phyloP scores from a whole-genome alignment of 768 basidiomycete species.

The Leccinum fibrillosum region DNA sequence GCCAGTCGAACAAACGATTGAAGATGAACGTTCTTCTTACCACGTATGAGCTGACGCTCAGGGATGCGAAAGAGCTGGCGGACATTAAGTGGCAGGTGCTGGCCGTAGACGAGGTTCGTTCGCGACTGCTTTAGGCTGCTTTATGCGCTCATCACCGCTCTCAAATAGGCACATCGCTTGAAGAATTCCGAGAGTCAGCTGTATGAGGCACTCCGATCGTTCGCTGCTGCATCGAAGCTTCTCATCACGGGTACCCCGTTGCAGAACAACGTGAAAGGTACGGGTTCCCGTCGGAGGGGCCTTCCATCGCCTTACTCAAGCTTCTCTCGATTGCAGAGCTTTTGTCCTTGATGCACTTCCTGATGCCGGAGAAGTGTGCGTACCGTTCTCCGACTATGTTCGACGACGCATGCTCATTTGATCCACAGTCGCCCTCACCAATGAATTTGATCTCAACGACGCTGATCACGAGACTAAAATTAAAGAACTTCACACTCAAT shows the following conservation, averaged over 20 bases:
- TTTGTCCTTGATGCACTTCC: constrained; percentile 96
- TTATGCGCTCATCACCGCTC: constrained; percentile 15
- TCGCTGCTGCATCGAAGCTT: constrained; percentile 87
- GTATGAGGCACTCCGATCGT: constrained; percentile 89
- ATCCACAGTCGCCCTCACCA: constrained; percentile 75
- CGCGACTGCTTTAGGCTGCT: background rate
- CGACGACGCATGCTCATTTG: constrained; percentile 7
- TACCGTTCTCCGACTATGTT: background rate
- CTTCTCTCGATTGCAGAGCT: constrained; percentile 55
- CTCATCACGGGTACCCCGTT: constrained; percentile 98
- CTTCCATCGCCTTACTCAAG: constrained; percentile 7
- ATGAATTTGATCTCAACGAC: constrained; percentile 94
- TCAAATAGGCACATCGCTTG: constrained; percentile 81
- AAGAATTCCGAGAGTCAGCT: constrained; percentile 98
- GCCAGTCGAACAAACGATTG: constrained; percentile 79
- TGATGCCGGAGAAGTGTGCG: constrained; percentile 97
- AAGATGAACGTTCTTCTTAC: constrained; percentile 97
- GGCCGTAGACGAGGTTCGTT: constrained; percentile 87
- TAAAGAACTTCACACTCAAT: constrained; percentile 90
- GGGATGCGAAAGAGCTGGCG: constrained; percentile 83
- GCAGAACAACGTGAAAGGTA: constrained; percentile 99
- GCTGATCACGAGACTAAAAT: constrained; percentile 93
- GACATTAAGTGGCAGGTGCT: constrained; percentile 98
- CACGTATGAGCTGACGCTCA: constrained; percentile 92
- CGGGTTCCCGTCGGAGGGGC: constrained; percentile 15